Evolutionary conservation across 257 asterid genomes (phyloP).

Genomic region (Solanum neorickii): DNA sequence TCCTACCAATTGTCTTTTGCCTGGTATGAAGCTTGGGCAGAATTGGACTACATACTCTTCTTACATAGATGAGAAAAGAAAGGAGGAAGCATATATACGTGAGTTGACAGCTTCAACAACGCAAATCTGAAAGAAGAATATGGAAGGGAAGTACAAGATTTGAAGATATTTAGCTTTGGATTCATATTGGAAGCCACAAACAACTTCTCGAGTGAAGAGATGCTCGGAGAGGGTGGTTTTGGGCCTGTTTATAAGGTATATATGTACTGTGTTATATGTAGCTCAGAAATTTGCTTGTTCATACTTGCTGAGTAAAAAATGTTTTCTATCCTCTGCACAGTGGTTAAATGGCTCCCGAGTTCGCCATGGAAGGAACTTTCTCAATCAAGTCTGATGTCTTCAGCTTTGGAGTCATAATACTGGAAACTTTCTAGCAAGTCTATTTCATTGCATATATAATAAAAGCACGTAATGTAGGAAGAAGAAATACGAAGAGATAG

Average conservation of each 20-base stretch:
- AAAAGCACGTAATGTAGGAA: too few species aligned
- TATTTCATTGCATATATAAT: too few species aligned
- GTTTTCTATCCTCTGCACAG: slow-evolving; percentile 3
- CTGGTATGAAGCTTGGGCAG: slow-evolving; percentile 44
- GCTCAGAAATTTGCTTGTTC: background rate
- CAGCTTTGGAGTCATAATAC: too few species aligned
- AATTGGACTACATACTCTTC: slow-evolving; percentile 12
- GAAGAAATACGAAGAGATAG: background rate
- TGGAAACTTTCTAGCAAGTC: too few species aligned
- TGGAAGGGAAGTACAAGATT: slow-evolving; percentile 28
- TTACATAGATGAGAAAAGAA: slow-evolving; percentile 12
- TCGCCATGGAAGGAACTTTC: too few species aligned
- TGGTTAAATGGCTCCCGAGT: slow-evolving; percentile 69
- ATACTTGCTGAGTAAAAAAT: background rate
- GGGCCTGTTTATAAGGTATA: slow-evolving; percentile 27
- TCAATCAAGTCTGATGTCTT: too few species aligned
- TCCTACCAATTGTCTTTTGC: slow-evolving; percentile 45
- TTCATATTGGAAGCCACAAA: slow-evolving; percentile 34
- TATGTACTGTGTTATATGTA: background rate
- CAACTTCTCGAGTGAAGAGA: slow-evolving; percentile 27
- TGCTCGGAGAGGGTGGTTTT: slow-evolving; percentile 61
- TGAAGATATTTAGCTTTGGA: slow-evolving; percentile 28
- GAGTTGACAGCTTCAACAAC: slow-evolving; percentile 5
- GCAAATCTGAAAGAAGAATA: slow-evolving; percentile 3
- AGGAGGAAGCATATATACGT: slow-evolving; percentile 6